phyloP scores from a whole-genome alignment of 495 filamentous ascomycete species.

The Penicillium mononematosum region DNA sequence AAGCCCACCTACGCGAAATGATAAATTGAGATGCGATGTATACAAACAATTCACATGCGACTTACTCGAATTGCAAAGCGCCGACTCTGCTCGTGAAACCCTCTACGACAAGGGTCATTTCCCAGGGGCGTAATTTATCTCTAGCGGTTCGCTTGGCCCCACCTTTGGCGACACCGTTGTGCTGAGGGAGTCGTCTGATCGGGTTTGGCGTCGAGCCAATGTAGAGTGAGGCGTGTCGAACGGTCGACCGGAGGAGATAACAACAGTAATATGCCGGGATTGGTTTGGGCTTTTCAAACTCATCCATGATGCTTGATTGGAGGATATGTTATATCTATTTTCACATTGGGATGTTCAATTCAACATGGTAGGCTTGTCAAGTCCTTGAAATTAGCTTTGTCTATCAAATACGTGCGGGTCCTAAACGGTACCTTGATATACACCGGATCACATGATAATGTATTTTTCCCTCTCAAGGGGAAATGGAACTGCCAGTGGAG shows the following conservation, averaged over 20 bases:
- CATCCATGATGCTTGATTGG: constrained; percentile 18
- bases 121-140: constrained; percentile 74
- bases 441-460: constrained; percentile 8
- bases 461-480: neutral
- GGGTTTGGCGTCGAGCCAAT: constrained; percentile 92
- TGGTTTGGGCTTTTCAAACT: constrained; percentile 36
- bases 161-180: constrained; percentile 78
- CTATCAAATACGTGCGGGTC: constrained; percentile 9
- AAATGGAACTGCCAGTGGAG: neutral
- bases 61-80: constrained; percentile 94
- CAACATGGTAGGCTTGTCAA: neutral
- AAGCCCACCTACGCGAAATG: constrained; percentile 70
- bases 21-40: constrained; percentile 10
- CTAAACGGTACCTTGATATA: neutral
- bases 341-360: neutral
- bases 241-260: constrained; percentile 84
- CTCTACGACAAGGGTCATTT: constrained; percentile 84
- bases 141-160: constrained; percentile 76
- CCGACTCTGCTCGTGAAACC: constrained; percentile 85
- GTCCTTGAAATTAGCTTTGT: constrained; percentile 10
- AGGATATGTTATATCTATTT: neutral
- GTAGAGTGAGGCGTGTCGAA: constrained; percentile 64
- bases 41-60: constrained; percentile 8
- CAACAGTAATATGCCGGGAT: constrained; percentile 75
- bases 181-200: constrained; percentile 74